phyloP scores from a whole-genome alignment of 2,329 filamentous ascomycete species.

The Phaeosphaeriaceae sp. region DNA sequence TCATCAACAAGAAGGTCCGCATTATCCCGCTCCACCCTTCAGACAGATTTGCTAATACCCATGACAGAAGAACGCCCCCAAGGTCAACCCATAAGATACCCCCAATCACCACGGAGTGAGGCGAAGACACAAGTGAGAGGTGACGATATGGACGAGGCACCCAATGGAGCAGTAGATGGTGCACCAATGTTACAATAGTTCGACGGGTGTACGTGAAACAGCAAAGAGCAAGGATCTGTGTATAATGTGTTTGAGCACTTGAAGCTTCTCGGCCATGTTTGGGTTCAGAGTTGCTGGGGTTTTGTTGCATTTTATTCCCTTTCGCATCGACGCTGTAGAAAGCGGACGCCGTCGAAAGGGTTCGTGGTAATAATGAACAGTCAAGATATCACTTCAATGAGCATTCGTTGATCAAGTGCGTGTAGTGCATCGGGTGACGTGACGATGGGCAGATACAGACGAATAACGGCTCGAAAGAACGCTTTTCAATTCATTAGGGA shows the following conservation, averaged over 20 bases:
- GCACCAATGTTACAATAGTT: background rate
- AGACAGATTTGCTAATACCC: slow-evolving; percentile 9
- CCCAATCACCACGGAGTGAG: background rate
- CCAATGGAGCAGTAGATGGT: background rate
- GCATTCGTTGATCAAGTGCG: slow-evolving; percentile 9
- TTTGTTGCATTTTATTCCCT: slow-evolving; percentile 13
- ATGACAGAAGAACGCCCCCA: slow-evolving; percentile 20
- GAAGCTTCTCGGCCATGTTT: slow-evolving; percentile 13
- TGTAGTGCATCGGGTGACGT: background rate
- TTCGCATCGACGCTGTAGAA: slow-evolving; percentile 32
- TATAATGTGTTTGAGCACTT: slow-evolving; percentile 39
- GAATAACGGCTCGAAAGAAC: no score
- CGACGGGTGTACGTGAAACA: background rate
- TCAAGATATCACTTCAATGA: slow-evolving; percentile 30
- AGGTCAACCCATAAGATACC: slow-evolving; percentile 5
- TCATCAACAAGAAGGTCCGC: slow-evolving; percentile 56
- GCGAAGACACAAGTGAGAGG: background rate
- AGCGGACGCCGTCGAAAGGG: slow-evolving; percentile 30
- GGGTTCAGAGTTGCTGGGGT: background rate
- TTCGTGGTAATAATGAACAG: slow-evolving; percentile 42
- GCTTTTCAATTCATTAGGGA: no score
- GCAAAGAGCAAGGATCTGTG: slow-evolving; percentile 15
- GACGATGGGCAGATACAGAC: background rate
- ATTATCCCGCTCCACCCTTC: background rate
- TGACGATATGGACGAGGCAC: background rate